Evolutionary conservation across 768 basidiomycete species (phyloP).

Genomic region (Lactarius vividus): DNA sequence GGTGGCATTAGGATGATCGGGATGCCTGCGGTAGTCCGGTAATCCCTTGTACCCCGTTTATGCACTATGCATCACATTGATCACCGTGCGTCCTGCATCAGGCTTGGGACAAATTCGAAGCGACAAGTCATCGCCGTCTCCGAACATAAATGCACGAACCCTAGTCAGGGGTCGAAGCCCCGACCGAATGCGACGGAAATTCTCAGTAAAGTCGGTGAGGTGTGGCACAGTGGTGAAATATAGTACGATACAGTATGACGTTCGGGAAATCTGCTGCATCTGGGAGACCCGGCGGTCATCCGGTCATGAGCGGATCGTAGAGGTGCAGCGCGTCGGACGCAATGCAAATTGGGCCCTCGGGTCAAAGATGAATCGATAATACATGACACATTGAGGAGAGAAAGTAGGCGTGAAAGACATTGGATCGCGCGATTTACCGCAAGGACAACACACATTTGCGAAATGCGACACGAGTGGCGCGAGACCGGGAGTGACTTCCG

Average conservation of each 20-base stretch:
- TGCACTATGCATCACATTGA: background rate
- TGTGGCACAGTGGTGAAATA: background rate
- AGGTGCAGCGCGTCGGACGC: background rate
- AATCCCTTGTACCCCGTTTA: background rate
- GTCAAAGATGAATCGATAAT: background rate
- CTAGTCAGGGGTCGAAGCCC: background rate
- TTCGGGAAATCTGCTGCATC: background rate
- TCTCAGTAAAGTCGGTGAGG: background rate
- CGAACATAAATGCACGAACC: background rate
- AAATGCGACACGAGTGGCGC: too few relatives aligned
- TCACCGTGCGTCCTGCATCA: background rate
- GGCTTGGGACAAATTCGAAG: background rate
- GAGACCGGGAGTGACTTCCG: too few relatives aligned
- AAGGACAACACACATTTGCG: background rate
- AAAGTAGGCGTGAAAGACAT: background rate
- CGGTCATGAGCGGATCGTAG: background rate
- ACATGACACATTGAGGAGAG: background rate
- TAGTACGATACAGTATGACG: background rate
- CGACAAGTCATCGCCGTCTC: background rate
- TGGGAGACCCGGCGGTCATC: too few relatives aligned
- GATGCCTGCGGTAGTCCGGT: background rate
- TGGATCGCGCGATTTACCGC: background rate
- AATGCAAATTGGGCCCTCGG: background rate
- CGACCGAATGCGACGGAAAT: background rate
- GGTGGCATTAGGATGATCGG: background rate